Evolutionary conservation across 73 alveolate genomes (phyloP), one percentile per base, ranked within the genome.

Genomic region (Paramecium tetraurelia): DNA sequence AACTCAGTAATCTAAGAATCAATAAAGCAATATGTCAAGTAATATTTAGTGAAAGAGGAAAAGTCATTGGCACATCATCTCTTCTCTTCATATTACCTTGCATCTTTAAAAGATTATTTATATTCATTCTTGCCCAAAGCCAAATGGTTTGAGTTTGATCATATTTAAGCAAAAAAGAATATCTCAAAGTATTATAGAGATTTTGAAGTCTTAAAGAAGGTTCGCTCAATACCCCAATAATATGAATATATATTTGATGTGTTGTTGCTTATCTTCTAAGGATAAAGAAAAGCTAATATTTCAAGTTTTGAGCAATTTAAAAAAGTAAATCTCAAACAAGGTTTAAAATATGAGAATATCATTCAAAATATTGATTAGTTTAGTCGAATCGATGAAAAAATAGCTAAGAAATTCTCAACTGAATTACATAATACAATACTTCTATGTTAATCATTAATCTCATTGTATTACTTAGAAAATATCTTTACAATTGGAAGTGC

Each of bases 401-500:
- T 68, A 20, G 40, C 84, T n/a, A 53, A 53, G 20, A 68, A 33
- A 68, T 68, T 68, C 29, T 68, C 84, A 31, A 68, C 7, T 31
- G 40, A 68, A 68, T 68, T 27, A 31, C 40, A 33, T 68, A 68
- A 68, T 24, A 31, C 84, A 7, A 68, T 68, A 31, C 21, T 68
- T 31, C 12, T 27, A 33, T 68, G 84, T 24, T 68, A 68, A 68
- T 27, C 84, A 7, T 68, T 31, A 68, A 33, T 68, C 9, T 68
- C 84, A 31, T 68, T 68, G 24, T 68, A 68, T 68, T 68, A 31
- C 16, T 68, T 68, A 68, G 84, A 68, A 68, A 68, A 68, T 68
- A 68, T 68, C n/a, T 68, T 68, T 3, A 68, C 40, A 2, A 33
- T 68, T 21, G 46, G 84, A 27, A 68, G 69, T 18, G 36, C 69